Percentiles rank a stretch among this genome's conserved stretches.
These are phyloP conservation scores for Catunica adiposa DNA, from an alignment of 2,329 filamentous ascomycete genomes.

Conservation along the genomic window DNA sequence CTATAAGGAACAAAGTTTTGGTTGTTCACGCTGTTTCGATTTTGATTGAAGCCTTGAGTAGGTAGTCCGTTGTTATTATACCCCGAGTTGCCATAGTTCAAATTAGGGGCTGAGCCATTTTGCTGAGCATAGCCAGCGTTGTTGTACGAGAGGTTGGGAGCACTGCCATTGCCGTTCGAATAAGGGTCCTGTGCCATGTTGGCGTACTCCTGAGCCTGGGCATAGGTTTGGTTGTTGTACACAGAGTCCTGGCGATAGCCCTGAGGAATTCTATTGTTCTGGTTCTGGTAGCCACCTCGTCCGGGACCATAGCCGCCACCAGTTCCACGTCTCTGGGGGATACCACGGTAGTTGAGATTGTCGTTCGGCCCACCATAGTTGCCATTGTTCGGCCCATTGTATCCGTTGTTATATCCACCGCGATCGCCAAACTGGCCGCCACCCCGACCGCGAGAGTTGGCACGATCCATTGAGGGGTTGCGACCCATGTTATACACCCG, in stretches of 20 bases:
- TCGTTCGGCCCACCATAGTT: constrained; percentile 17
- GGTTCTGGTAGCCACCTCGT: constrained; percentile 25
- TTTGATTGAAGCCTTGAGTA: neutral
- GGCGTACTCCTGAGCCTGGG: constrained; percentile 20
- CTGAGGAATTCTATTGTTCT: neutral
- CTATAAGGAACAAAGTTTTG: constrained; percentile 11
- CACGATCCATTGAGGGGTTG: constrained; percentile 29
- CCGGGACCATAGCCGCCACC: constrained; percentile 28
- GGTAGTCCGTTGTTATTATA: neutral
- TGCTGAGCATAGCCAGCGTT: neutral
- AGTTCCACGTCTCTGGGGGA: constrained; percentile 24
- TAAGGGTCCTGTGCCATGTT: constrained; percentile 19
- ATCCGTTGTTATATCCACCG: constrained; percentile 27
- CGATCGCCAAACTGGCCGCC: constrained; percentile 33
- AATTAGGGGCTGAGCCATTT: neutral
- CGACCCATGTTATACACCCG: constrained; percentile 1
- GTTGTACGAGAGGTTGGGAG: neutral
- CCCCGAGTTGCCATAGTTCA: neutral
- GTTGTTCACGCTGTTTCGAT: constrained; percentile 8
- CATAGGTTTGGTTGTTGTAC: constrained; percentile 6
- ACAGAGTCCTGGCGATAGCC: neutral
- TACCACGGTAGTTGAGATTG: neutral
- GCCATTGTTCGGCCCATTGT: constrained; percentile 16
- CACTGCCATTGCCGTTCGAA: neutral
- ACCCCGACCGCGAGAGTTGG: constrained; percentile 39